Evolutionary conservation across 176 grass and related monocot species (phyloP), one percentile per base, ranked within the genome.

Genomic region (sorghum (Sorghum bicolor)): DNA sequence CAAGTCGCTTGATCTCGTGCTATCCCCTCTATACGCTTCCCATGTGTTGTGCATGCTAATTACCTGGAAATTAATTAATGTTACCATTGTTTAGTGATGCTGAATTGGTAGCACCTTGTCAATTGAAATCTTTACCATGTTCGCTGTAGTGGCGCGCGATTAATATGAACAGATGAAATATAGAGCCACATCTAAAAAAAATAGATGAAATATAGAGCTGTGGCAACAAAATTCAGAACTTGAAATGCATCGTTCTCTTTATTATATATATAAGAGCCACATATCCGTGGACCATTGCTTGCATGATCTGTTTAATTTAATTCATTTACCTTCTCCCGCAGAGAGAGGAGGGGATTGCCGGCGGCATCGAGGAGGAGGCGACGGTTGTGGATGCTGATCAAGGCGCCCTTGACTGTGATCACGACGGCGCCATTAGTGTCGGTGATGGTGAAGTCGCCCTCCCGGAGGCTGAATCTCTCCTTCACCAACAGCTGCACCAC

Each of bases 11-110:
- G 70, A 29, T 2, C 1, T 71, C 1, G 16, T 82, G 77, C 92
- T 89, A 5, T 91, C 84, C 25, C 92, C 92, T 41, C 89, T 64
- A 25, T 73, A 87, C 33, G 81, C 92, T 30, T 79, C 77, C 88
- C 92, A 94, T 78, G 44, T 91, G n/a, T 65, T 28, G 37, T 91
- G 92, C 75, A 75, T 24, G 20, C 78, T 88, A 13, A 76, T 28
- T 33, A 87, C 34, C 88, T 93, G 70, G n/a, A n/a, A n/a, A n/a
- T n/a, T n/a, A n/a, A n/a, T 0, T 30, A 83, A 70, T 63, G 3
- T 16, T 25, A 29, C 16, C 15, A 19, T 61, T 25, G 5, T 16
- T 77, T 26, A 37, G 31, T n/a, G 24, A 47, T 66, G 16, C 16
- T n/a, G 30, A 31, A 22, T 20, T 31, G 40, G 40, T 29, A 22